Base-by-base conservation (phyloP, 164 flowering plant genomes). In the Liquidambar formosana region DNA sequence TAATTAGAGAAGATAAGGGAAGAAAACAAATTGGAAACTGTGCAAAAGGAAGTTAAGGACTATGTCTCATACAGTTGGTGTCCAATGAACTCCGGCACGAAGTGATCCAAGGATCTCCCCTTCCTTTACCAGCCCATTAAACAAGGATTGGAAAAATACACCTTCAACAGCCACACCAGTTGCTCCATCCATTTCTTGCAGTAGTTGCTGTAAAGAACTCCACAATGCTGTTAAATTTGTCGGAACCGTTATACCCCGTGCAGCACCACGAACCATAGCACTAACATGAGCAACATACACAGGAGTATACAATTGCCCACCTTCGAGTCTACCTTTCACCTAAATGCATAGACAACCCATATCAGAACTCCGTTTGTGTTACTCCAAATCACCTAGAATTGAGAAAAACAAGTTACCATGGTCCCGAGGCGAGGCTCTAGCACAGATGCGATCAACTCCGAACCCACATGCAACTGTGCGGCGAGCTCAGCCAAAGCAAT, bases 41-140 rank as follows among this genome's bases (percentile, higher is more conserved):
- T 22, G n/a, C 0, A 33, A 66, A 33, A 60, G 14, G 60, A 71
- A 18, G 25, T 33, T 44, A 44, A 46, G 13, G 19, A 48, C 28
- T 25, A 33, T 14, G 69, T 57, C 56, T 73, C 92, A 57, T 89
- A 95, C 99, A 78, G 85, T 71, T 16, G 97, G 99, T 9, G 97
- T 95, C 99, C 99, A 95, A 70, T 95, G 90, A 77, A 85, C 84
- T 73, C 99, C 99, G 4, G 99, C 97, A 67, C 97, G 97, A 76
- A 95, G 80, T 22, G 92, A 88, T 71, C 99, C 99, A 73, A 93
- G 91, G 63, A 95, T 79, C 76, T 86, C 91, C 23, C 84, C 90
- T 66, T 83, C 93, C 83, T 93, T 93, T 73, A 89, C 76, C 68
- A 88, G 64, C 15, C 86, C 90, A 82, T 88, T 93, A 70, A 95